These are phyloP conservation scores for Artomyces pyxidatus DNA, from an alignment of 768 basidiomycete genomes.

Conservation along the genomic window DNA sequence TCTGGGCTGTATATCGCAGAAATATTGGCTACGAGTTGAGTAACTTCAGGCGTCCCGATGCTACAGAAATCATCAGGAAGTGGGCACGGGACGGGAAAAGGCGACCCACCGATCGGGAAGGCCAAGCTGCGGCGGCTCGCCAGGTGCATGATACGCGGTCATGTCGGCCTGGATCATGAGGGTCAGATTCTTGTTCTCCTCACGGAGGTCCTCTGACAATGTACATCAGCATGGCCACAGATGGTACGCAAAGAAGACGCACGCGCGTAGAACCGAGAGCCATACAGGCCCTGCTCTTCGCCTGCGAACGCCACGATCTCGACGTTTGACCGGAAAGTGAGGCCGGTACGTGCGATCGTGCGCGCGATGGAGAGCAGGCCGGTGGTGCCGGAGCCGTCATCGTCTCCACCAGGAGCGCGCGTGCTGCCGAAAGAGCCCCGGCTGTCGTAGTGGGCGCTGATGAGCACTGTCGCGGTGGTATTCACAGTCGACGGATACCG, in stretches of 20 bases:
- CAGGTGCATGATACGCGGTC: slow-evolving; percentile 74
- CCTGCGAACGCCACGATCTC: slow-evolving; percentile 82
- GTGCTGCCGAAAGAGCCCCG: slow-evolving; percentile 80
- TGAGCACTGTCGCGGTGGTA: slow-evolving; percentile 57
- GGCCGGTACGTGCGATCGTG: slow-evolving; percentile 53
- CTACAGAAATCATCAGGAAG: slow-evolving; percentile 28
- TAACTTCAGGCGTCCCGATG: slow-evolving; percentile 71
- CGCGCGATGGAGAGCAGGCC: slow-evolving; percentile 77
- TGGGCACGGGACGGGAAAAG: background rate
- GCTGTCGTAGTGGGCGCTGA: slow-evolving; percentile 87
- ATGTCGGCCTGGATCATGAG: slow-evolving; percentile 91
- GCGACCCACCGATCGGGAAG: slow-evolving; percentile 59
- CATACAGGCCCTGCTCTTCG: slow-evolving; percentile 84
- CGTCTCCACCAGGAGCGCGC: slow-evolving; percentile 59
- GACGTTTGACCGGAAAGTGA: slow-evolving; percentile 70
- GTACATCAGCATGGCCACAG: background rate
- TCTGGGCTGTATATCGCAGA: slow-evolving; percentile 79
- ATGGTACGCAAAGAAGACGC: slow-evolving; percentile 23
- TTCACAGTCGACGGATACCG: slow-evolving; percentile 47
- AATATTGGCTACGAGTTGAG: slow-evolving; percentile 66
- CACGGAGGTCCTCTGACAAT: slow-evolving; percentile 47
- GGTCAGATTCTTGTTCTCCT: slow-evolving; percentile 54
- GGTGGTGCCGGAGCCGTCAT: slow-evolving; percentile 57
- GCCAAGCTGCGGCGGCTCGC: slow-evolving; percentile 78
- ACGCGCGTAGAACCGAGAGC: slow-evolving; percentile 77